A percentile compares a stretch with the other conserved stretches of the same genome.
Conservation (phyloP, 148 eudicot genomes). For the Vaccinium vitisidaea region DNA sequence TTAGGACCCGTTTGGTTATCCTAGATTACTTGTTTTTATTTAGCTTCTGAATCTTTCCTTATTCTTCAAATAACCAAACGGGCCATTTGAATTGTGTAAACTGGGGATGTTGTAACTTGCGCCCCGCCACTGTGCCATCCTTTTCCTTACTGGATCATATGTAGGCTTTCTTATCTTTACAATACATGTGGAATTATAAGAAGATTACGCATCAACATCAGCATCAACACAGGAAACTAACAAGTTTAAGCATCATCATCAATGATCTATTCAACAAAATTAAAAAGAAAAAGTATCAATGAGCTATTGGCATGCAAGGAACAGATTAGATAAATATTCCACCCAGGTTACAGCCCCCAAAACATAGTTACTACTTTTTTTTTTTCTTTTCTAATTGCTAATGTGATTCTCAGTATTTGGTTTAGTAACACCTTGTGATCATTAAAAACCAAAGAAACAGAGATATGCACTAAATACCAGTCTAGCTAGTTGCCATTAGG, state of each 20-base stretch:
- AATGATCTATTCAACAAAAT: not conserved
- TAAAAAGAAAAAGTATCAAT: no score
- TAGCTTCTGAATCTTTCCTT: not conserved
- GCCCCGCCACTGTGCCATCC: not conserved
- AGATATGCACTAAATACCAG: not conserved
- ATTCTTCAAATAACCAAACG: no score
- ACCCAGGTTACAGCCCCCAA: not conserved
- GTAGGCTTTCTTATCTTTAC: not conserved
- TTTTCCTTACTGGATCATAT: not conserved
- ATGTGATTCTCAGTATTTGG: not conserved
- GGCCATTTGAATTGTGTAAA: not conserved
- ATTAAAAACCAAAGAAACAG: not conserved
- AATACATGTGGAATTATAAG: no score
- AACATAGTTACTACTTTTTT: not conserved
- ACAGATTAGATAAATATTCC: not conserved
- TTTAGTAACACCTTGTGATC: not conserved
- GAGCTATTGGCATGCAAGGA: not conserved
- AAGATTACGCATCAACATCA: no score
- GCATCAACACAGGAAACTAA: no score
- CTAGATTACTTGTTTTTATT: not conserved
- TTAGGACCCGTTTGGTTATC: not conserved
- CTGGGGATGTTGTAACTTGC: not conserved
- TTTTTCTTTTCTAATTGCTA: no score
- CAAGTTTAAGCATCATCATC: not conserved
- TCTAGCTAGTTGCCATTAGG: not conserved